These are phyloP conservation scores for Thamnidium elegans DNA, from an alignment of 192 early-diverging fungal genomes.

Conservation along the genomic window DNA sequence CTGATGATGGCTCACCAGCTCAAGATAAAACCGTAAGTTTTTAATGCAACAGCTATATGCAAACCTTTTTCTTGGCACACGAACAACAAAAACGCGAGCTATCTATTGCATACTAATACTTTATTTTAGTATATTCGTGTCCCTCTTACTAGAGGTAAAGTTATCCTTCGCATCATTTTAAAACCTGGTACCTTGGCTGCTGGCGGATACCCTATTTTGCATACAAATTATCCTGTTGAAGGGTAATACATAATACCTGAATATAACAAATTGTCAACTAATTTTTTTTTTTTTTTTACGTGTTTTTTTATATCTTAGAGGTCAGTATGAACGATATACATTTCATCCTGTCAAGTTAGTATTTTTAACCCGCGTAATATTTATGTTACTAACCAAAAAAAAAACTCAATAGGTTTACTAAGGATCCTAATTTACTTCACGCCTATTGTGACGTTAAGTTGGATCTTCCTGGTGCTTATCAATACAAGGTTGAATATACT, in stretches of 20 bases:
- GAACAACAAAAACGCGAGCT: background rate
- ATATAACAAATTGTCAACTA: slow-evolving; percentile 14
- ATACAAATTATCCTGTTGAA: slow-evolving; percentile 84
- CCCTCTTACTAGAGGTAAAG: slow-evolving; percentile 64
- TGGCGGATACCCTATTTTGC: slow-evolving; percentile 58
- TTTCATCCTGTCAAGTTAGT: slow-evolving; percentile 43
- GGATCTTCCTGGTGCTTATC: slow-evolving; percentile 73
- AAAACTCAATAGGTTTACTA: background rate
- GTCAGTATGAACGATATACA: slow-evolving; percentile 36
- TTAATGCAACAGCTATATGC: background rate
- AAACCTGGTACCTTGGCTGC: slow-evolving; percentile 76
- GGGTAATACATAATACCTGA: slow-evolving; percentile 51
- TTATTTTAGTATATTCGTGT: slow-evolving; percentile 67
- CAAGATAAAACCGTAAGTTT: slow-evolving; percentile 46
- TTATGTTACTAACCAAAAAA: background rate
- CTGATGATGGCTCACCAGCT: slow-evolving; percentile 57
- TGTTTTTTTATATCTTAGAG: slow-evolving; percentile 21
- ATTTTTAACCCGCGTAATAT: slow-evolving; percentile 14
- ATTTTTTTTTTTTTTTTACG: slow-evolving; percentile 34
- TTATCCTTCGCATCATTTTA: slow-evolving; percentile 76
- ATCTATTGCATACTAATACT: background rate
- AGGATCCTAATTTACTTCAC: slow-evolving; percentile 49
- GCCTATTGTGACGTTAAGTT: slow-evolving; percentile 66
- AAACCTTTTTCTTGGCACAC: background rate
- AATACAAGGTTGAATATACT: slow-evolving; percentile 79